Evolutionary conservation across 1,284 basidiomycete species (phyloP).

Genomic region (Dichomitus squalens): DNA sequence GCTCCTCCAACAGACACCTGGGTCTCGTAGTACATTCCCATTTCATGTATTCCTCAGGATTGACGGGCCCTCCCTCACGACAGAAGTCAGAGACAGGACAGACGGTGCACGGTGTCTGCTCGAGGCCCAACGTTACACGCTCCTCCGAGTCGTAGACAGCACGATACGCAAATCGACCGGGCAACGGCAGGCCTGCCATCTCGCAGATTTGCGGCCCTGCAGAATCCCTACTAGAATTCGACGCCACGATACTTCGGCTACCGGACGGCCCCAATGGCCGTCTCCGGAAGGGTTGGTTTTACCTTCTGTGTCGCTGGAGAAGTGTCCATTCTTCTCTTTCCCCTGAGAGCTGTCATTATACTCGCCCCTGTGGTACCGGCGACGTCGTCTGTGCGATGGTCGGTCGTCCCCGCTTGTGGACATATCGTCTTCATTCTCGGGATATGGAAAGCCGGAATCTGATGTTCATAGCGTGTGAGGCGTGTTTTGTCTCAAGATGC

Average conservation of each 20-base stretch:
- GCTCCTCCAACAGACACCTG: slow-evolving; percentile 49
- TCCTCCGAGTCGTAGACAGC: slow-evolving; percentile 69
- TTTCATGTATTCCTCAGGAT: slow-evolving; percentile 70
- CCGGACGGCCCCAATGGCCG: not conserved
- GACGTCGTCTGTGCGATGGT: slow-evolving; percentile 30
- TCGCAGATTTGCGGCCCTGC: not conserved
- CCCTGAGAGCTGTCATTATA: slow-evolving; percentile 26
- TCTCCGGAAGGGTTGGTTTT: not conserved
- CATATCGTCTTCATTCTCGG: slow-evolving; percentile 21
- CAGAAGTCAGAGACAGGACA: slow-evolving; percentile 84
- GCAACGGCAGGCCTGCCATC: not conserved
- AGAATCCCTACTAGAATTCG: too few species aligned
- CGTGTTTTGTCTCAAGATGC: not conserved
- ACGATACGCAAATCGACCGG: slow-evolving; percentile 55
- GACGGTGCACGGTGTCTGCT: slow-evolving; percentile 70
- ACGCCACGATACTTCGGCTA: too few species aligned
- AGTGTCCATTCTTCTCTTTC: slow-evolving; percentile 3
- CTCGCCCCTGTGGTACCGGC: slow-evolving; percentile 38
- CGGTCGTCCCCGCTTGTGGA: not conserved
- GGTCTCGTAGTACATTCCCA: slow-evolving; percentile 72
- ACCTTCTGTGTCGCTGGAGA: not conserved
- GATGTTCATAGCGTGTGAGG: not conserved
- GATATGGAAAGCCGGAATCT: slow-evolving; percentile 62
- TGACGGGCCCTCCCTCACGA: slow-evolving; percentile 74
- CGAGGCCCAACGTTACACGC: slow-evolving; percentile 55